These are phyloP conservation scores for Amylostereum chailletii DNA, from an alignment of 1,284 basidiomycete genomes.

Conservation along the genomic window DNA sequence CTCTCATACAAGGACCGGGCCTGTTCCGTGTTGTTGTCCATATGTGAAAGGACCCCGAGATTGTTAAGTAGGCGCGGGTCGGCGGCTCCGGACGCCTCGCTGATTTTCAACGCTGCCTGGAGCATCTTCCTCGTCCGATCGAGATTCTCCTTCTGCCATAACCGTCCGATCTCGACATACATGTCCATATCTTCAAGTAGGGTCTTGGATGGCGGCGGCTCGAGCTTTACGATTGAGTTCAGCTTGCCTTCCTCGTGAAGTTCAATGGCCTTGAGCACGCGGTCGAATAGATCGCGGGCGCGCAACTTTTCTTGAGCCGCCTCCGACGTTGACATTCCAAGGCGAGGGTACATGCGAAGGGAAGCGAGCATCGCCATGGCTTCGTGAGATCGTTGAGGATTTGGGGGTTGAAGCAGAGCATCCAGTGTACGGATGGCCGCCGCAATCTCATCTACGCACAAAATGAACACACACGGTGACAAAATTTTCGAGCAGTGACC, in stretches of 20 bases:
- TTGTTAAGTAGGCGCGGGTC: constrained; percentile 79
- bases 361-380: constrained; percentile 86
- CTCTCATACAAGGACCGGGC: constrained; percentile 58
- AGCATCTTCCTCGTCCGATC: constrained; percentile 69
- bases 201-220: constrained; percentile 35
- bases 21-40: constrained; percentile 55
- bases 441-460: constrained; percentile 54
- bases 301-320: constrained; percentile 60
- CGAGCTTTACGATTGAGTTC: constrained; percentile 16
- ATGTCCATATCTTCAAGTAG: constrained; percentile 75
- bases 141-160: constrained; percentile 78
- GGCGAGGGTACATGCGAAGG: constrained; percentile 70
- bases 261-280: constrained; percentile 60
- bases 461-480: constrained; percentile 3
- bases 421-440: constrained; percentile 86
- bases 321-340: constrained; percentile 70
- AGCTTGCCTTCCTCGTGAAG: constrained; percentile 34
- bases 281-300: constrained; percentile 78
- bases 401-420: constrained; percentile 60
- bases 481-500: constrained; percentile 12
- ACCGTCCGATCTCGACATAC: constrained; percentile 76
- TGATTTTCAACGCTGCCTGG: constrained; percentile 61
- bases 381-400: constrained; percentile 62
- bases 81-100: constrained; percentile 35
- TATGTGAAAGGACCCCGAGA: constrained; percentile 68